Percentiles rank a stretch among this genome's conserved stretches.
Conservation (phyloP, 352 stramenopile species). For the Phytophthora ramorum region DNA sequence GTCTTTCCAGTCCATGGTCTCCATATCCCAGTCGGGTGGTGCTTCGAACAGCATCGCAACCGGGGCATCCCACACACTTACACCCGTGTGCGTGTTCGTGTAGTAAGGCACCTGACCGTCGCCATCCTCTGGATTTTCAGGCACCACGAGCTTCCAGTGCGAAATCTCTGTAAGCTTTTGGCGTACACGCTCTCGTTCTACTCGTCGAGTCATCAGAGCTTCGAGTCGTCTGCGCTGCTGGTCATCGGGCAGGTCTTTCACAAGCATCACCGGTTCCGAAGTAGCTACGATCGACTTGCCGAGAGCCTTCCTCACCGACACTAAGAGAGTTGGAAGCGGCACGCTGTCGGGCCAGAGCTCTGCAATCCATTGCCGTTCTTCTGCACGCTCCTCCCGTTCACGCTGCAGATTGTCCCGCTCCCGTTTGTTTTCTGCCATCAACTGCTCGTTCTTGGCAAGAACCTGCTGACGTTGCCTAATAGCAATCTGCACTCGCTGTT, state of each 20-base stretch:
- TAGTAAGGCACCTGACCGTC: slow-evolving; percentile 54
- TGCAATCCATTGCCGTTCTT: slow-evolving; percentile 73
- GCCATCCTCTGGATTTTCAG: slow-evolving; percentile 25
- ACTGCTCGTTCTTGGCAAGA: slow-evolving; percentile 5
- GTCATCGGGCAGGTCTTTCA: slow-evolving; percentile 36
- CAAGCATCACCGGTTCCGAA: slow-evolving; percentile 10
- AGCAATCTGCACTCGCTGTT: slow-evolving; percentile 18
- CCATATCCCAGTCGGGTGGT: slow-evolving; percentile 57
- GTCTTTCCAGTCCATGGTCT: slow-evolving; percentile 66
- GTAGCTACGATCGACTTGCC: not conserved
- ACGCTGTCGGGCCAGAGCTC: slow-evolving; percentile 66
- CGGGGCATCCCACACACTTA: slow-evolving; percentile 65
- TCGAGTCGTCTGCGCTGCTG: slow-evolving; percentile 41
- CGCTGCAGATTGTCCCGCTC: slow-evolving; percentile 23
- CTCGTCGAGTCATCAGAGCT: slow-evolving; percentile 46
- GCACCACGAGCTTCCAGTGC: slow-evolving; percentile 63
- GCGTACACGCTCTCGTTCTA: slow-evolving; percentile 46
- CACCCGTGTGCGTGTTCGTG: slow-evolving; percentile 57
- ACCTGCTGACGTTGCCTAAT: slow-evolving; percentile 6
- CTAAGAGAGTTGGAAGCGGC: slow-evolving; percentile 66
- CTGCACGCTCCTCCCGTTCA: slow-evolving; percentile 53
- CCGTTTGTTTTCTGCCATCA: slow-evolving; percentile 2
- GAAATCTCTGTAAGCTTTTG: slow-evolving; percentile 48
- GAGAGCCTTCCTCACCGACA: slow-evolving; percentile 38
- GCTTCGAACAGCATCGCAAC: slow-evolving; percentile 66